Evolutionary conservation across 2,329 filamentous ascomycete species (phyloP).

Genomic region (Hymenotorrendiella dingleyae): DNA sequence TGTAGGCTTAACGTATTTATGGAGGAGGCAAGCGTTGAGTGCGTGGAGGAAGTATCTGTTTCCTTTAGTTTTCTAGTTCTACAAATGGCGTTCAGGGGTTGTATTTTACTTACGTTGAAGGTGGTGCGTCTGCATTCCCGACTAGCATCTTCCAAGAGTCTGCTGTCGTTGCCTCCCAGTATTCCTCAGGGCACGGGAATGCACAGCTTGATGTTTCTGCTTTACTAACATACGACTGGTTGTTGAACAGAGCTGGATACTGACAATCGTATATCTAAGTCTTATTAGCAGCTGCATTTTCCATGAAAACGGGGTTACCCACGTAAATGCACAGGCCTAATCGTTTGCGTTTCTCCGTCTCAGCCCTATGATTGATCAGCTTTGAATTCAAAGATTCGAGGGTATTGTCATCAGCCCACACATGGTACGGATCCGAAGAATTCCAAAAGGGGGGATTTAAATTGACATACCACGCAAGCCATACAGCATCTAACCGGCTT

Average conservation of each 20-base stretch:
- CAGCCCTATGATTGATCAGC: too few relatives aligned
- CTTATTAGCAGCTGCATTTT: neutral
- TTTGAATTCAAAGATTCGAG: too few relatives aligned
- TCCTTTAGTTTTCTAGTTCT: too few relatives aligned
- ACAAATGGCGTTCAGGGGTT: too few relatives aligned
- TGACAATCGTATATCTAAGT: slow-evolving; percentile 25
- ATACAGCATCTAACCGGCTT: slow-evolving; percentile 17
- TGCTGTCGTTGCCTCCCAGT: slow-evolving; percentile 21
- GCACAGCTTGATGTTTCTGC: slow-evolving; percentile 28
- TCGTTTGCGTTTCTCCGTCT: slow-evolving; percentile 26
- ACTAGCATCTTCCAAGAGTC: slow-evolving; percentile 23
- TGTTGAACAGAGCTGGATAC: slow-evolving; percentile 27
- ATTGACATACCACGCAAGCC: slow-evolving; percentile 28
- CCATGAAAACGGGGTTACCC: slow-evolving; percentile 2
- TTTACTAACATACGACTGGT: slow-evolving; percentile 26
- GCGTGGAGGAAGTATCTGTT: slow-evolving; percentile 24
- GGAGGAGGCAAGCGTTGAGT: slow-evolving; percentile 24
- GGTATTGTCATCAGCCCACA: too few relatives aligned
- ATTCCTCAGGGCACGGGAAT: slow-evolving; percentile 24
- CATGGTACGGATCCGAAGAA: too few relatives aligned
- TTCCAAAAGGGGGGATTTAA: too few relatives aligned
- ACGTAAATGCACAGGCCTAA: slow-evolving; percentile 27
- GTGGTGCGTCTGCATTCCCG: slow-evolving; percentile 17
- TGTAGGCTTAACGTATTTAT: slow-evolving; percentile 25
- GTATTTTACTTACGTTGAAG: slow-evolving; percentile 17